A percentile compares a stretch with the other conserved stretches of the same genome.
phyloP scores from a whole-genome alignment of 1,139 yeast species.

The Yamadazyma sp. region DNA sequence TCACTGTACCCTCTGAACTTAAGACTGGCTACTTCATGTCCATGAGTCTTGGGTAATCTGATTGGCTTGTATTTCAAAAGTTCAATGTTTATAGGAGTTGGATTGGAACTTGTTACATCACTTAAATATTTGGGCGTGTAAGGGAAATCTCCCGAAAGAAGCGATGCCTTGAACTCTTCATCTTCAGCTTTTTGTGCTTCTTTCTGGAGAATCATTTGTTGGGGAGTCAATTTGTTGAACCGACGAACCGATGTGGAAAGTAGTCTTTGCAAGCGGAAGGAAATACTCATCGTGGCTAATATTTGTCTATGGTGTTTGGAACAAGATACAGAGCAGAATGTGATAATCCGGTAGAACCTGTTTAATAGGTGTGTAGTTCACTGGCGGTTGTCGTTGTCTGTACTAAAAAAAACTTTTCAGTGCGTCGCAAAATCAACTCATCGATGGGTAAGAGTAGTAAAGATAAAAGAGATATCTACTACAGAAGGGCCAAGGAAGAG shows the following conservation, averaged over 20 bases:
- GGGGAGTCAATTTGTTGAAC: constrained; percentile 22
- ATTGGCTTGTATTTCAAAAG: constrained; percentile 82
- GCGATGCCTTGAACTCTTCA: constrained; percentile 26
- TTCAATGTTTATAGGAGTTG: constrained; percentile 81
- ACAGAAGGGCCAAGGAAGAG: constrained; percentile 91
- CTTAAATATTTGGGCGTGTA: constrained; percentile 45
- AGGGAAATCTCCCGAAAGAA: constrained; percentile 29
- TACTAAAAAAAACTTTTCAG: not conserved
- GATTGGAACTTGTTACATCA: constrained; percentile 42
- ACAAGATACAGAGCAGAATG: too few species aligned
- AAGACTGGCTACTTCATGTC: constrained; percentile 70
- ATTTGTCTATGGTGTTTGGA: too few species aligned
- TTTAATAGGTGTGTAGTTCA: too few species aligned
- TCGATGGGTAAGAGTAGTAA: constrained; percentile 92
- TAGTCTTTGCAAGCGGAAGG: not conserved
- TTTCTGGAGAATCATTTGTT: constrained; percentile 28
- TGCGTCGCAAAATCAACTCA: not conserved
- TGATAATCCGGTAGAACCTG: too few species aligned
- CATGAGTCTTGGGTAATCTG: constrained; percentile 64
- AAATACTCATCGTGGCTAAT: too few species aligned
- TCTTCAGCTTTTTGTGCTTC: constrained; percentile 29
- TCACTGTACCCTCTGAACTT: constrained; percentile 72
- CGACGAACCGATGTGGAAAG: not conserved
- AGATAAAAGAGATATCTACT: constrained; percentile 90
- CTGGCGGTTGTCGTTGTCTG: too few species aligned